Base-by-base conservation (phyloP, 441 rosid genomes). In the Flueggea neowawraea region DNA sequence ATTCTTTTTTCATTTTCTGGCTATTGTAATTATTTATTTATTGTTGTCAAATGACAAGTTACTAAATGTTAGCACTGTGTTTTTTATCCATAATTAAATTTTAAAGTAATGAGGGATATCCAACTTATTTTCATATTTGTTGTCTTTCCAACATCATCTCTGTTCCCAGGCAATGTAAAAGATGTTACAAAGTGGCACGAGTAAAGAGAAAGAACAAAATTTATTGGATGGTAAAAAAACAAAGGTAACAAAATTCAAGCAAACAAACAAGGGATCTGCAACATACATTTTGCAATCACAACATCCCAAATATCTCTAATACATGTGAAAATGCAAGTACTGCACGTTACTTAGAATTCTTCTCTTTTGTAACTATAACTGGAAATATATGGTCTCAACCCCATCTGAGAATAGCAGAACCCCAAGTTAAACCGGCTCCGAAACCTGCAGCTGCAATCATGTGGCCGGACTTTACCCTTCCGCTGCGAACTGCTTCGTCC, bases 361-460 rank as follows among this genome's bases (percentile, higher is more conserved):
- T 8, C 16, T 32, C 22, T 60, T 47, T 47, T 22, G 15, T 8
- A 6, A 9, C 31, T 56, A 13, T n/a, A 56, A 9, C 31, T 4
- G 8, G 31, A 17, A 43, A 52, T 13, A 49, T n/a, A 61, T 62
- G 11, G n/a, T 57, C 33, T 83, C 74, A 88, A 58, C 86, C 87
- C 96, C 97, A 94, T 78, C 90, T 73, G 45, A 91, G 4, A 55
- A 94, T 80, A 14, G 93, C 96, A 55, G 99, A 87, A 50, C 89
- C 97, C 97, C 96, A 87, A 54, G 96, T 95, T 65, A 95, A 83
- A 57, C 97, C 99, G 2, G 97, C 99, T 55, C 99, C 97, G 31
- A 87, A 95, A 57, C 97, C 97, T 6, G 97, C 90, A 32, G 96
- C 52, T 0, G 92, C 97, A 16, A 94, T 86, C 11, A 77, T 79